These are phyloP conservation scores for Penicillium sp. DNA, from an alignment of 2,329 filamentous ascomycete genomes.

Conservation along the genomic window DNA sequence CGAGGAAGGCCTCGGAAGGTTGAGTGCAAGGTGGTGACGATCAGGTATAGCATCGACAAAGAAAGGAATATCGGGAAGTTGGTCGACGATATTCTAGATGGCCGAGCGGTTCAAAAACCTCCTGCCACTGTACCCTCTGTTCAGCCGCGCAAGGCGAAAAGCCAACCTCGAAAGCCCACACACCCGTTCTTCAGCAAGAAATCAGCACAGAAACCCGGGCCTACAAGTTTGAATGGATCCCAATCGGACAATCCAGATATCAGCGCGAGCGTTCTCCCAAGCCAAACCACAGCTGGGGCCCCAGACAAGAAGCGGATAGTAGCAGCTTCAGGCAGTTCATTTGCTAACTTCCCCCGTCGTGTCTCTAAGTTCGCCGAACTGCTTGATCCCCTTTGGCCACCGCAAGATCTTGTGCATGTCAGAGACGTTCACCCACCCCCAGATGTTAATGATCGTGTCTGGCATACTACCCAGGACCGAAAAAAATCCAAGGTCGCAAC, in stretches of 20 bases:
- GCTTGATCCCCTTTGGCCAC: constrained; percentile 41
- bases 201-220: constrained; percentile 28
- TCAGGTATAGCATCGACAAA: constrained; percentile 59
- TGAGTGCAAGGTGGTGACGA: constrained; percentile 47
- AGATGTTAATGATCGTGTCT: neutral
- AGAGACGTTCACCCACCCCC: constrained; percentile 43
- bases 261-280: neutral
- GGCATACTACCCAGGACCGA: constrained; percentile 16
- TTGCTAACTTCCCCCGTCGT: constrained; percentile 21
- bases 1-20: constrained; percentile 34
- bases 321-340: constrained; percentile 1
- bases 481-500: constrained; percentile 41
- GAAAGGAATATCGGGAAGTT: constrained; percentile 53
- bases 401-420: constrained; percentile 45
- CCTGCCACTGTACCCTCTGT: constrained; percentile 18
- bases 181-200: constrained; percentile 71
- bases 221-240: neutral
- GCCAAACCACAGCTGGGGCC: neutral
- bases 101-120: constrained; percentile 28
- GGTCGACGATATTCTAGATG: constrained; percentile 62
- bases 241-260: neutral
- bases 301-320: constrained; percentile 2
- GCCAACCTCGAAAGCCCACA: constrained; percentile 46
- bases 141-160: constrained; percentile 13
- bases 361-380: constrained; percentile 31